Base-by-base conservation (phyloP, 495 filamentous ascomycete genomes). In the Penicillium malachiteum region DNA sequence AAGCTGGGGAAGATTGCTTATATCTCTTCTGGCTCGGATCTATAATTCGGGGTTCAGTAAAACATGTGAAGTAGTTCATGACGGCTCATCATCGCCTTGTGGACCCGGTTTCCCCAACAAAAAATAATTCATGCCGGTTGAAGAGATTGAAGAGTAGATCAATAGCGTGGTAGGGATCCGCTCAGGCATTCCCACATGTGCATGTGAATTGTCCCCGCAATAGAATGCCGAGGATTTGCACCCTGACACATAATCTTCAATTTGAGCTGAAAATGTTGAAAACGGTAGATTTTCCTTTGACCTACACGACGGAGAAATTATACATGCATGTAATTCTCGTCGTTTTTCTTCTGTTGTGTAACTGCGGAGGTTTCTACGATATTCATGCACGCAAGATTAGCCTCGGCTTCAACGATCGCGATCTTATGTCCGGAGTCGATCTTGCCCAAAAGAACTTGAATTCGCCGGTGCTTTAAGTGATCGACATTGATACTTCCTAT, bases 71-170 rank as follows among this genome's bases (percentile, higher is more conserved):
- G 30, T 32, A 21, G 31, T 49, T 56, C 50, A 55, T 54, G 48
- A 37, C 45, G 43, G 13, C 38, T 17, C 12, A 44, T 26, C 43
- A 52, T 59, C 53, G 30, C 14, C 31, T 21, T 18, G 55, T 65
- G 56, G 59, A 65, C 50, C 56, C 47, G n/a, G 3, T 21, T 17
- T 52, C 50, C 50, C 50, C 64, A 66, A 64, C 64, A 61, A 46
- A n/a, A 60, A 58, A n/a, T 10, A 26, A 26, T 33, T 30, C 39
- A 54, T 39, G 32, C 30, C 61, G 46, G 58, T 56, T 59, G 43
- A 50, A 31, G 46, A 42, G 16, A 21, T 18, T 18, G 35, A 17
- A 17, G 1, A 33, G 12, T 40, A 16, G 35, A 26, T 35, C 49
- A 38, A 37, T 14, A 35, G 50, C 3, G 35, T 13, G 35, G n/a